Conservation (phyloP, 768 basidiomycete genomes). For the Tylopilus felleus region DNA sequence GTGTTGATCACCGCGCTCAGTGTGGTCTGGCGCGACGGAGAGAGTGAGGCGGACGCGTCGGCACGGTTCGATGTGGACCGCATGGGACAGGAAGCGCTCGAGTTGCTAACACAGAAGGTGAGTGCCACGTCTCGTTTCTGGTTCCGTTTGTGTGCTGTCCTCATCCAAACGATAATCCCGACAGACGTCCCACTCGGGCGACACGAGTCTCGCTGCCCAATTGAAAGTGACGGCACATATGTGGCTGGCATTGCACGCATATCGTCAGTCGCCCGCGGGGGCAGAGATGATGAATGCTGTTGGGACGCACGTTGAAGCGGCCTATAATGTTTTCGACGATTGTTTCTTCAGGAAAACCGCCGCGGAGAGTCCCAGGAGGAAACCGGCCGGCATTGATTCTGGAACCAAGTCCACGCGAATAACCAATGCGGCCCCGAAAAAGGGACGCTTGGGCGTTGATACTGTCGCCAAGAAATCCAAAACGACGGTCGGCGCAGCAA, state of each 20-base stretch:
- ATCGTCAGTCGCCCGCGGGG: conserved; percentile 45
- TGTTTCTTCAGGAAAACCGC: conserved; percentile 30
- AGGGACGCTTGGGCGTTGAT: conserved; percentile 30
- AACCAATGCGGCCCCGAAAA: conserved; percentile 29
- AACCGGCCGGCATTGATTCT: conserved; percentile 22
- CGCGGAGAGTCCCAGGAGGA: conserved; percentile 11
- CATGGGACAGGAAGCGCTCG: conserved; percentile 41
- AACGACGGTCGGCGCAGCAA: conserved; percentile 33
- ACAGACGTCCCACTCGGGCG: conserved; percentile 33
- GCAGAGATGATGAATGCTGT: conserved; percentile 43
- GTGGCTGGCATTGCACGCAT: conserved; percentile 69
- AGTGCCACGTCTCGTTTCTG: conserved; percentile 12
- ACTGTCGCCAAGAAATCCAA: conserved; percentile 4
- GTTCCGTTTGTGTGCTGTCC: neutral
- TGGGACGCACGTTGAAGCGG: conserved; percentile 50
- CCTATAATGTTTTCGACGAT: conserved; percentile 45
- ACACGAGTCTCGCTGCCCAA: conserved; percentile 35
- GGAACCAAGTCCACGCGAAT: conserved; percentile 12
- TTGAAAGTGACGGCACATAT: conserved; percentile 57
- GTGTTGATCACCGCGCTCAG: conserved; percentile 55
- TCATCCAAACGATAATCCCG: neutral
- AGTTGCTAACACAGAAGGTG: conserved; percentile 43
- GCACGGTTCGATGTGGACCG: conserved; percentile 28
- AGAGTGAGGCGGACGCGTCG: conserved; percentile 21
- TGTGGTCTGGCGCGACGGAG: conserved; percentile 31